A percentile compares a stretch with the other conserved stretches of the same genome.
These are phyloP conservation scores for Phytophthora ramorum DNA, from an alignment of 352 stramenopile species.

Conservation along the genomic window DNA sequence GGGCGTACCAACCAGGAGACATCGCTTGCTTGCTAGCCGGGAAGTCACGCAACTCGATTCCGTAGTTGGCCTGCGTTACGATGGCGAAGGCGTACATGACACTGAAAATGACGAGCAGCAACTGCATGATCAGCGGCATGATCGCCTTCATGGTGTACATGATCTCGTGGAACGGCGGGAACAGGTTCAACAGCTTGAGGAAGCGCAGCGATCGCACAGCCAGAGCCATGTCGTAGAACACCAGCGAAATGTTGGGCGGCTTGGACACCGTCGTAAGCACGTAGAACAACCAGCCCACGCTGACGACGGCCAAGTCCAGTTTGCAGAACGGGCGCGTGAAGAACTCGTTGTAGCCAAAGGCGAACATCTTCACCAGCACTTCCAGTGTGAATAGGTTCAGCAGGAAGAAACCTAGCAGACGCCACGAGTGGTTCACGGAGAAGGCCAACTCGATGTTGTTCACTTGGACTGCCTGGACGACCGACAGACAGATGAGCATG, in stretches of 20 bases:
- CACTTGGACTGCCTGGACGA: conserved; percentile 82
- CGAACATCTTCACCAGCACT: conserved; percentile 79
- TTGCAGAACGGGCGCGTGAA: conserved; percentile 83
- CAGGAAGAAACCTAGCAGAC: conserved; percentile 71
- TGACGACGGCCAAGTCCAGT: conserved; percentile 73
- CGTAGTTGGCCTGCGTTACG: conserved; percentile 83
- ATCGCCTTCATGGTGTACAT: conserved; percentile 88
- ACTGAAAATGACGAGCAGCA: conserved; percentile 85
- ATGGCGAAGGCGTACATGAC: conserved; percentile 88
- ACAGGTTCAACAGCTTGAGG: conserved; percentile 83
- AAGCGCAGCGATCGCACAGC: conserved; percentile 80
- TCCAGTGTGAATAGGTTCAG: conserved; percentile 81
- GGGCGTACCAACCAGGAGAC: conserved; percentile 69
- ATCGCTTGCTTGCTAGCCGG: conserved; percentile 51
- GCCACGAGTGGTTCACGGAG: conserved; percentile 77
- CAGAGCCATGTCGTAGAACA: conserved; percentile 82
- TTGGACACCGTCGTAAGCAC: conserved; percentile 69
- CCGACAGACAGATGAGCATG: conserved; percentile 75
- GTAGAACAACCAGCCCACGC: conserved; percentile 86
- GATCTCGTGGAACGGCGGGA: conserved; percentile 86
- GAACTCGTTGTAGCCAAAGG: conserved; percentile 80
- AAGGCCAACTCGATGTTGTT: conserved; percentile 86
- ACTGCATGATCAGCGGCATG: conserved; percentile 77
- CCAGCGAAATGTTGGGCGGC: conserved; percentile 65
- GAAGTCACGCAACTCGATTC: conserved; percentile 62